Evolutionary conservation across 495 filamentous ascomycete species (phyloP).

Genomic region (Stereocaulon alpinum): DNA sequence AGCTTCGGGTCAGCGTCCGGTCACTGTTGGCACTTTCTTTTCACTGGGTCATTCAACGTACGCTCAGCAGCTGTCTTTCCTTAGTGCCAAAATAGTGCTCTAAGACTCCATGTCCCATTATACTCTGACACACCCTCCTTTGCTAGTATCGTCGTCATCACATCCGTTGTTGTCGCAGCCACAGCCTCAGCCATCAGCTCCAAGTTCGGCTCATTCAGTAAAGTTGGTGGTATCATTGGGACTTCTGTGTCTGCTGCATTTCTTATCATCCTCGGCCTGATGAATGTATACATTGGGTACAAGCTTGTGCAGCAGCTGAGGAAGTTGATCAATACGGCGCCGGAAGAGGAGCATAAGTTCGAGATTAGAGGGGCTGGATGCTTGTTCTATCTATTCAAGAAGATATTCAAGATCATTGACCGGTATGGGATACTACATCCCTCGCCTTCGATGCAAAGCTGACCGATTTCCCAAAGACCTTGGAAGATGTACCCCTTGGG

Average conservation of each 20-base stretch:
- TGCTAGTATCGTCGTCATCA: slow-evolving; percentile 69
- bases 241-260: slow-evolving; percentile 76
- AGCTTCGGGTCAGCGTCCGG: slow-evolving; percentile 73
- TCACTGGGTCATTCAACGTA: slow-evolving; percentile 83
- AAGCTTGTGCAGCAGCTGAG: slow-evolving; percentile 60
- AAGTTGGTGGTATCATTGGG: slow-evolving; percentile 78
- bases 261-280: slow-evolving; percentile 67
- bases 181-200: slow-evolving; percentile 72
- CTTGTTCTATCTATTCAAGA: slow-evolving; percentile 59
- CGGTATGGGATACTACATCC: slow-evolving; percentile 28
- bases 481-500: slow-evolving; percentile 89
- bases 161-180: slow-evolving; percentile 82
- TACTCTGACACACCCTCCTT: background rate
- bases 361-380: slow-evolving; percentile 70
- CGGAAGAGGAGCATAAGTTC: slow-evolving; percentile 47
- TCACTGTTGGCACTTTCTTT: slow-evolving; percentile 95
- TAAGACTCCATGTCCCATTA: background rate
- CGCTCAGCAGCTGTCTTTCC: slow-evolving; percentile 13
- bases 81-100: background rate
- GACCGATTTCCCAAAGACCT: slow-evolving; percentile 35
- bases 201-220: slow-evolving; percentile 67
- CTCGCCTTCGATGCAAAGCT: slow-evolving; percentile 8
- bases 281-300: slow-evolving; percentile 77
- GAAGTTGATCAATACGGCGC: slow-evolving; percentile 40
- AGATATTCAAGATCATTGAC: slow-evolving; percentile 75